phyloP scores from a whole-genome alignment of 2,329 filamentous ascomycete genomes.

The Monilinia fructigena region DNA sequence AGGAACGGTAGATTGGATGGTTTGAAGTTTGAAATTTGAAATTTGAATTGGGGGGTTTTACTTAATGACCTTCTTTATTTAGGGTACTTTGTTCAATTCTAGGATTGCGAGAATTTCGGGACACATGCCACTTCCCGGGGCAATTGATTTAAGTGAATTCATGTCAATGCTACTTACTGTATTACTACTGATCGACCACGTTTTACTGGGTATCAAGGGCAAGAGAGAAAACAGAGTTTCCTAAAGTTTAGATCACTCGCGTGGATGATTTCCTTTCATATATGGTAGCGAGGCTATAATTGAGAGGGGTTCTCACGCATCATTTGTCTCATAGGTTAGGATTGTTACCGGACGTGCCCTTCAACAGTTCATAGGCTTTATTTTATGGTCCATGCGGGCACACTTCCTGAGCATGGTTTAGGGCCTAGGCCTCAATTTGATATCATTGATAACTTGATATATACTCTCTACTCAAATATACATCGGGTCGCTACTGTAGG shows the following conservation, averaged over 20 bases:
- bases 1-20: neutral
- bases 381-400: neutral
- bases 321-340: constrained; percentile 4
- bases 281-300: constrained; percentile 12
- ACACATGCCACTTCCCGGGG: neutral
- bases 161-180: too few relatives aligned
- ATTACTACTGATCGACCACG: neutral
- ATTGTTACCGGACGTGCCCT: constrained; percentile 14
- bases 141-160: too few relatives aligned
- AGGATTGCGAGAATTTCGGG: constrained; percentile 8
- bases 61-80: neutral
- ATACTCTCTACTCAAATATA: constrained; percentile 15
- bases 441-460: neutral
- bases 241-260: constrained; percentile 8
- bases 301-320: neutral
- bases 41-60: neutral
- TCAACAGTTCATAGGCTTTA: constrained; percentile 10
- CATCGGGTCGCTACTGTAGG: constrained; percentile 8
- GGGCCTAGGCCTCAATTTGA: neutral
- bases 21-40: constrained; percentile 8
- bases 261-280: constrained; percentile 3
- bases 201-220: neutral
- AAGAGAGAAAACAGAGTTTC: constrained; percentile 7
- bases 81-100: neutral
- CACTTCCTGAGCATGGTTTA: neutral